These are phyloP conservation scores for Diatrype stigma DNA, from an alignment of 2,329 filamentous ascomycete species.

Conservation along the genomic window DNA sequence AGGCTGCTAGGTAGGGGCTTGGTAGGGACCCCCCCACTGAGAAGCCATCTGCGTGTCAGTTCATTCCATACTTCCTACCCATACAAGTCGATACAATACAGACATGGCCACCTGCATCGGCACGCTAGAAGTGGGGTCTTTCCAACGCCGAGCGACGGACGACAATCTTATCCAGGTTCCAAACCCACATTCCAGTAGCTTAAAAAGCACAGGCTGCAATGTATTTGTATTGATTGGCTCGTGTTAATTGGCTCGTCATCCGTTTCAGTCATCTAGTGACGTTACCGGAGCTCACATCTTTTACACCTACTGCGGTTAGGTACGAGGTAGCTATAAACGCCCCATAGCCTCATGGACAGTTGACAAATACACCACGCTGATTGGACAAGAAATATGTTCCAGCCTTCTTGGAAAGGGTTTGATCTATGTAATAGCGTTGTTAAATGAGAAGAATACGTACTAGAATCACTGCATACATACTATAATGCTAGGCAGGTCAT, in stretches of 20 bases:
- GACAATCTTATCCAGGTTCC: slow-evolving; percentile 10
- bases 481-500: too few relatives aligned
- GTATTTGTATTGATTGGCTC: slow-evolving; percentile 21
- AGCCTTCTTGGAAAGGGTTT: not conserved
- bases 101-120: not conserved
- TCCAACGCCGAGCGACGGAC: slow-evolving; percentile 26
- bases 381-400: slow-evolving; percentile 14
- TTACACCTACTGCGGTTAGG: too few relatives aligned
- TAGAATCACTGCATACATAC: not conserved
- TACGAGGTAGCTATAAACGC: slow-evolving; percentile 11
- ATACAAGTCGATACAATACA: not conserved
- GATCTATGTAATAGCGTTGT: too few relatives aligned
- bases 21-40: not conserved
- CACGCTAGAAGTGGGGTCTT: not conserved
- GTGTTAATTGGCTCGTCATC: slow-evolving; percentile 10
- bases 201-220: slow-evolving; percentile 8
- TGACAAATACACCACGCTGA: slow-evolving; percentile 18
- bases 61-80: not conserved
- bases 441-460: too few relatives aligned
- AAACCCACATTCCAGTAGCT: not conserved
- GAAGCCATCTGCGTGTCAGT: not conserved
- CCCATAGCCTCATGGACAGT: slow-evolving; percentile 18
- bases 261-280: slow-evolving; percentile 24
- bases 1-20: too few relatives aligned
- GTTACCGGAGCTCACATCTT: slow-evolving; percentile 22